phyloP scores from a whole-genome alignment of 1,139 yeast species.

The Yamadazyma oceani region DNA sequence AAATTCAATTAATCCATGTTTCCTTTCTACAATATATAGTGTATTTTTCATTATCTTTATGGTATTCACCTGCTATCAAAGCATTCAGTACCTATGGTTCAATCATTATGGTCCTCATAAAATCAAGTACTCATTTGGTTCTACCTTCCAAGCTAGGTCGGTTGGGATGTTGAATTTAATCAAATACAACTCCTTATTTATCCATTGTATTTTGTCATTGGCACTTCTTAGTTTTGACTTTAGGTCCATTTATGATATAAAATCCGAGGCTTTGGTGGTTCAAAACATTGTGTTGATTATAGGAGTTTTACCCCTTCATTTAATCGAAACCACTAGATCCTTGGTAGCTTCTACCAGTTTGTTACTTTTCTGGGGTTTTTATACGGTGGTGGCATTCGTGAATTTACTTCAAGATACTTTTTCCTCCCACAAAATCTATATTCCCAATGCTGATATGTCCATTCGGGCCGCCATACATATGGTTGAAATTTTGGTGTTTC shows the following conservation, averaged over 20 bases:
- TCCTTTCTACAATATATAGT: slow-evolving; percentile 20
- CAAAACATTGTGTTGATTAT: slow-evolving; percentile 15
- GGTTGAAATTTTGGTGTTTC: slow-evolving; percentile 19
- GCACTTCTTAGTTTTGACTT: slow-evolving; percentile 19
- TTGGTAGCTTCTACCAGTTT: slow-evolving; percentile 29
- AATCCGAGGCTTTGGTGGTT: slow-evolving; percentile 9
- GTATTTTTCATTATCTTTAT: too few relatives aligned
- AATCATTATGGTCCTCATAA: slow-evolving; percentile 28
- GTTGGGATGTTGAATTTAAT: slow-evolving; percentile 29
- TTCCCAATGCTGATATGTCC: slow-evolving; percentile 15
- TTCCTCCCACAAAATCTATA: slow-evolving; percentile 28
- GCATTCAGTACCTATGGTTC: slow-evolving; percentile 16
- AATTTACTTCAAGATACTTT: slow-evolving; percentile 31
- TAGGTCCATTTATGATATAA: slow-evolving; percentile 9
- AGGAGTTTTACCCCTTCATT: slow-evolving; percentile 31
- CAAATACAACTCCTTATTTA: slow-evolving; percentile 23
- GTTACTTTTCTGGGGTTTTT: slow-evolving; percentile 32
- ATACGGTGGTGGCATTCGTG: slow-evolving; percentile 17
- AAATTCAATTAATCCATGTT: slow-evolving; percentile 36
- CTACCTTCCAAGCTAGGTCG: slow-evolving; percentile 24
- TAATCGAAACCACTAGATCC: slow-evolving; percentile 32
- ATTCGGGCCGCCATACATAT: slow-evolving; percentile 15
- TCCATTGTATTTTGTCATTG: slow-evolving; percentile 22
- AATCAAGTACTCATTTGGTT: slow-evolving; percentile 33
- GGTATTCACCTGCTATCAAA: too few relatives aligned